These are phyloP conservation scores for Raffaelea deltoideospora DNA, from an alignment of 2,329 filamentous ascomycete species.

Conservation along the genomic window DNA sequence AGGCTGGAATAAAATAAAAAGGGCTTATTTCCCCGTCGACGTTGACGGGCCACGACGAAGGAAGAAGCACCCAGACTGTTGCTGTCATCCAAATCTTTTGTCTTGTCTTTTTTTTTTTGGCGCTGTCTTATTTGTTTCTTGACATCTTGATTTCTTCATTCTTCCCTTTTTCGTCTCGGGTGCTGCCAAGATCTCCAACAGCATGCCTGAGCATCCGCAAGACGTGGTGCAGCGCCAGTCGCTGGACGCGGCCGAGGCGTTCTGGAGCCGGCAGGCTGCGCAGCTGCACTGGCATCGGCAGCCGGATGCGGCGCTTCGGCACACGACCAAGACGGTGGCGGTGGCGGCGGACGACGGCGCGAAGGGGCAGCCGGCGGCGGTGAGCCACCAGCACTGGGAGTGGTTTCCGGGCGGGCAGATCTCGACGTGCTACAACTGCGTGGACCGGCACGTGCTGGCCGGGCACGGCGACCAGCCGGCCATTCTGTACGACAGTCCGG, in stretches of 20 bases:
- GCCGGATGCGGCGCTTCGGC: slow-evolving; percentile 47
- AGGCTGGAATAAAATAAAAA: no score
- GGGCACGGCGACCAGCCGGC: slow-evolving; percentile 62
- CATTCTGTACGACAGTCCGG: slow-evolving; percentile 78
- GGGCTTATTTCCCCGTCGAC: no score
- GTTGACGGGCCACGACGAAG: no score
- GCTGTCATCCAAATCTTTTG: no score
- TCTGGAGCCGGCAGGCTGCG: slow-evolving; percentile 63
- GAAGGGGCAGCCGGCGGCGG: slow-evolving; percentile 26
- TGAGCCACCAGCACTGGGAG: slow-evolving; percentile 62
- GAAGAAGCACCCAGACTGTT: no score
- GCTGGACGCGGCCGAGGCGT: slow-evolving; percentile 51
- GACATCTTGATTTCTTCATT: no score
- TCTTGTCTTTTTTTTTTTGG: no score
- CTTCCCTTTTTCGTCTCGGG: no score
- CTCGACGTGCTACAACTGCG: slow-evolving; percentile 81
- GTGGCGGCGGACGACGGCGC: no score
- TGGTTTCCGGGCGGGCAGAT: slow-evolving; percentile 88
- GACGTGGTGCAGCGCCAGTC: slow-evolving; percentile 40
- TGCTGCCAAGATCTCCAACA: no score
- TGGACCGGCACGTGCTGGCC: slow-evolving; percentile 73
- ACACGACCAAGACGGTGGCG: slow-evolving; percentile 44
- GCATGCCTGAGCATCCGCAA: slow-evolving; percentile 22
- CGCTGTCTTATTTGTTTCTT: no score
- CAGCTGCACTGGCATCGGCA: slow-evolving; percentile 69